Percentiles rank a stretch among this genome's conserved stretches.
These are phyloP conservation scores for Penicillium sp. DNA, from an alignment of 2,329 filamentous ascomycete genomes.

Conservation along the genomic window DNA sequence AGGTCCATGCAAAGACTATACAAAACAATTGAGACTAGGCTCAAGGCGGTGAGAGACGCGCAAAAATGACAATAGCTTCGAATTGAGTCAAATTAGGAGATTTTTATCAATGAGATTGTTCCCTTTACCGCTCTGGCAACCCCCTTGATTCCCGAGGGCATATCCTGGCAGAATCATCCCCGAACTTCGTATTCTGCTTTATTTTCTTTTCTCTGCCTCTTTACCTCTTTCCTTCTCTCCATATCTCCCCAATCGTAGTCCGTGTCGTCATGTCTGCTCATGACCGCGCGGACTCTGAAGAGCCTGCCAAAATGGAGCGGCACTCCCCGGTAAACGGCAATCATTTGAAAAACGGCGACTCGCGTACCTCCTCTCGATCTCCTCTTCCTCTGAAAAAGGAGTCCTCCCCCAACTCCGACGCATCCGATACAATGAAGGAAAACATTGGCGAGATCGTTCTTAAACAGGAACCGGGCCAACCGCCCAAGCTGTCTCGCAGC, in stretches of 20 bases:
- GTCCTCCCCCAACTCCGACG: slow-evolving; percentile 26
- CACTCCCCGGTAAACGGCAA: slow-evolving; percentile 25
- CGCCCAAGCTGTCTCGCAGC: slow-evolving; percentile 71
- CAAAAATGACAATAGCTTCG: slow-evolving; percentile 15
- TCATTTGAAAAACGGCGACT: slow-evolving; percentile 22
- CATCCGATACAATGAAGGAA: slow-evolving; percentile 36
- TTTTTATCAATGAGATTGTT: slow-evolving; percentile 11
- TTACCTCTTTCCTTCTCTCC: background rate
- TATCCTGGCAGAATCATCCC: slow-evolving; percentile 8
- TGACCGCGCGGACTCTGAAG: slow-evolving; percentile 44
- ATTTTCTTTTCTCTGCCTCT: background rate
- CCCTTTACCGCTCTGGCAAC: slow-evolving; percentile 9
- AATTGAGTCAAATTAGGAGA: slow-evolving; percentile 10
- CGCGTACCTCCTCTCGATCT: slow-evolving; percentile 16
- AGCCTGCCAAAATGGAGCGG: slow-evolving; percentile 28
- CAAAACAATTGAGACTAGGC: background rate
- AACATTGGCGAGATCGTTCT: slow-evolving; percentile 62
- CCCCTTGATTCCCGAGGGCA: slow-evolving; percentile 7
- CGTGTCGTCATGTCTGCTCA: slow-evolving; percentile 46
- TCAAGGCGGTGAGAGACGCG: slow-evolving; percentile 11
- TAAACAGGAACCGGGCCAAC: slow-evolving; percentile 64
- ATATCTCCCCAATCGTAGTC: slow-evolving; percentile 20
- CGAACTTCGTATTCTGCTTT: slow-evolving; percentile 5
- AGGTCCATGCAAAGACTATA: background rate
- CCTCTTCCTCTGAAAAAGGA: slow-evolving; percentile 17